These are phyloP conservation scores for Suillus cothurnatus DNA, from an alignment of 768 basidiomycete genomes.

Conservation along the genomic window DNA sequence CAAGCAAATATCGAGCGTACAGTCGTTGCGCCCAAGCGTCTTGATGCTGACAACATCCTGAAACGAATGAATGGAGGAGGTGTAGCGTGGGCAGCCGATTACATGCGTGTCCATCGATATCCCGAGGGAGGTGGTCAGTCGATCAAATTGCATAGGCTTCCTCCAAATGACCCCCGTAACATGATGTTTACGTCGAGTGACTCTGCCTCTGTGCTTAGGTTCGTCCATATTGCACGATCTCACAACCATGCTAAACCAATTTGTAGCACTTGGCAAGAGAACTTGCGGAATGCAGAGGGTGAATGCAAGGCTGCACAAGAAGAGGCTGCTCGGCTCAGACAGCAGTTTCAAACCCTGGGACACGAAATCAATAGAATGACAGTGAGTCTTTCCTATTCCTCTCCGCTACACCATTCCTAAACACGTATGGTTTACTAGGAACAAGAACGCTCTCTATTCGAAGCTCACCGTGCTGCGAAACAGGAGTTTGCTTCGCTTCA, in stretches of 20 bases:
- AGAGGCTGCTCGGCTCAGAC: constrained; percentile 30
- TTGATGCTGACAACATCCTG: constrained; percentile 60
- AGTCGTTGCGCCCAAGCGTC: constrained; percentile 65
- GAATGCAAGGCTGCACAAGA: constrained; percentile 35
- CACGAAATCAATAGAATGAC: constrained; percentile 34
- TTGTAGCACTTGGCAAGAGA: constrained; percentile 47
- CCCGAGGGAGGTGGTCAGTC: constrained; percentile 69
- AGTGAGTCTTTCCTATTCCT: constrained; percentile 28
- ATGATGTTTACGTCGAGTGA: constrained; percentile 59
- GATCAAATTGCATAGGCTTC: constrained; percentile 36
- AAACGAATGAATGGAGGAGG: constrained; percentile 48
- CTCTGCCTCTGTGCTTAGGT: constrained; percentile 50
- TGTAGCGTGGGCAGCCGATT: constrained; percentile 62
- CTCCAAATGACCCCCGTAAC: constrained; percentile 37
- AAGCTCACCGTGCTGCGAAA: constrained; percentile 37
- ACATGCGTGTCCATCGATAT: constrained; percentile 64
- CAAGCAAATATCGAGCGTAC: constrained; percentile 68
- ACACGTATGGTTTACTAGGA: constrained; percentile 14
- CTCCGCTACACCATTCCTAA: background rate
- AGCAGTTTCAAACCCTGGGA: constrained; percentile 32
- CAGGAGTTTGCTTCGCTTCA: constrained; percentile 44
- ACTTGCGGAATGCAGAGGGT: constrained; percentile 41
- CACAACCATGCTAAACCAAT: background rate
- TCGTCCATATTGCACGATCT: constrained; percentile 18
- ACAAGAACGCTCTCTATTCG: constrained; percentile 24